Base-by-base conservation (phyloP, 1,284 basidiomycete species). In the Microbotryum lychnidis-dioicae region DNA sequence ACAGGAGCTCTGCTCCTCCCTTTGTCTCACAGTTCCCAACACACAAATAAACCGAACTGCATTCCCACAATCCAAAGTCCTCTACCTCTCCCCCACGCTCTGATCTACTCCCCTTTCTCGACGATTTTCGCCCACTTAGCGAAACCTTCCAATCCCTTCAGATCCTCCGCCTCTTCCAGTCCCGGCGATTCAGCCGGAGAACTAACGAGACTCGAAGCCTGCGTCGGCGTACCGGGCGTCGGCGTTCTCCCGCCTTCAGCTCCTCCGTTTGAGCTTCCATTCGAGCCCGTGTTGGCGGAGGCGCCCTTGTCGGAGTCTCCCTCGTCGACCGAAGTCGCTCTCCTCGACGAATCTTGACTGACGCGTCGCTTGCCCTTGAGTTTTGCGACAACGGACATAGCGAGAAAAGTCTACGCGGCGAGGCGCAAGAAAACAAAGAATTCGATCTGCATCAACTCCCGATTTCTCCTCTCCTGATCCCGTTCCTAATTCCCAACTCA, bases 351-450 rank as follows among this genome's bases (percentile, higher is more conserved):
- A 16, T 23, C 48, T 29, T 46, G 44, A 33, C 60, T 54, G 47
- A 54, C 54, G 8, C 57, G 54, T 4, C 60, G 25, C 20, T 63
- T 49, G 27, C 64, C 52, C 25, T 64, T 64, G 50, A 64, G 61
- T 45, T 64, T 67, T 9, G 65, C 63, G 9, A 57, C 46, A 18
- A 57, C 27, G 18, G 31, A 27, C 55, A 49, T 57, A 21, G 33
- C 51, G 21, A 53, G 51, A 9, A 61, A 56, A n/a, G 21, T 52
- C 42, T 53, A 31, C 20, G 63, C 63, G 31, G 59, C 61, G 31
- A 27, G 27, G 27, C 25, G n/a, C 57, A 47, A 10, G 63, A 62
- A 42, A 67, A 54, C 45, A 67, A 67, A 62, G 3, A 58, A 48
- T 2, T 18, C 44, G 4, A 57, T 31, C 31, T 31, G 31, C 7